Evolutionary conservation across 768 basidiomycete species (phyloP), one percentile per base, ranked within the genome.

Genomic region (Boletus barrowsii): DNA sequence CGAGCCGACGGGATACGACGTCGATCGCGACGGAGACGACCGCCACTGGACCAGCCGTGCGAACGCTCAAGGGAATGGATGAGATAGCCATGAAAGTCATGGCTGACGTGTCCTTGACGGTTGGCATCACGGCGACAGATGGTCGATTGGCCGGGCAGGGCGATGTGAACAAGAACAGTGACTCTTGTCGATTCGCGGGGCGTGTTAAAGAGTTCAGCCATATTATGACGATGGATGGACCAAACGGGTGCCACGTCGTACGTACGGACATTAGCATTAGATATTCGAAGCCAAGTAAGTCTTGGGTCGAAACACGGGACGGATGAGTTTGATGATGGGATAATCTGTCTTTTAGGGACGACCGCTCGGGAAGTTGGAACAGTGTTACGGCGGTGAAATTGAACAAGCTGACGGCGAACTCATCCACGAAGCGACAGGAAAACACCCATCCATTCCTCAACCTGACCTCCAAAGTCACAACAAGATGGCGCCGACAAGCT

Each of bases 41-140:
- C 10, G 96, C 98, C 32, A 86, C 82, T 0, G 97, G 97, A 0
- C 96, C 95, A 4, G 86, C 90, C 0, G 79, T 99, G 45, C 85
- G 86, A 59, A 90, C 90, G 2, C 79, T 97, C 47, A 90, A 89
- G 48, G 50, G 60, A 0, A 59, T 64, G 51, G 65, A 65, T 9
- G 81, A 86, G 62, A 84, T 98, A 20, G 93, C 98, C 68, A 98
- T 98, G 97, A 93, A 96, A 72, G 86, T 88, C n/a, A 98, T 99
- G 97, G 98, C 97, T 7, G 97, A 99, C 69, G 96, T 95, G 20
- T 99, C 98, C 77, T 80, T 98, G 74, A 98, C 95, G 3, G 96
- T 96, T 10, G 89, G 84, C 11, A 94, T 88, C 9, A 75, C 98
- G 95, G 86, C 86, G 1, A 76, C 84, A 0, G 69, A 71, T 37